Conservation (phyloP, 805 yeast species). For the Priceomyces melissophilus region DNA sequence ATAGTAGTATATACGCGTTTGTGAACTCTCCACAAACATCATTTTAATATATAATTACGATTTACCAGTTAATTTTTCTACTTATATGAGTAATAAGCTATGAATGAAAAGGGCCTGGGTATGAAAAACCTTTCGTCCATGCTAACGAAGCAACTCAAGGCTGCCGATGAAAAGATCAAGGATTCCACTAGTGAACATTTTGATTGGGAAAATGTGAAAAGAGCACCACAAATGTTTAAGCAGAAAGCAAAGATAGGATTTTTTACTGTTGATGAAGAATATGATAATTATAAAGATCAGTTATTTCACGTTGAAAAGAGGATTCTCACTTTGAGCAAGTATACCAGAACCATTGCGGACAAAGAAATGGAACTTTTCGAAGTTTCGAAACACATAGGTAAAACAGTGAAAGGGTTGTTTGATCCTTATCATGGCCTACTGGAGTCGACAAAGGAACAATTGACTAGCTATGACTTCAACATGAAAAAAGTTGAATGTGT, state of each 20-base stretch:
- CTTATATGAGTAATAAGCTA: not conserved
- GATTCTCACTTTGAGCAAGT: constrained; percentile 14
- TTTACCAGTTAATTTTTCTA: not conserved
- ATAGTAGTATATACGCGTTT: not conserved
- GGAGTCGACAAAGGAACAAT: constrained; percentile 6
- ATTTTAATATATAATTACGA: not conserved
- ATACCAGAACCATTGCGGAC: constrained; percentile 9
- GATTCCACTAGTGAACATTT: constrained; percentile 10
- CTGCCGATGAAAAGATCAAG: constrained; percentile 9
- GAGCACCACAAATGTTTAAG: constrained; percentile 31
- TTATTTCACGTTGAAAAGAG: constrained; percentile 13
- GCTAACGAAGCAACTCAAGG: constrained; percentile 7
- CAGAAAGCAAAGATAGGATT: constrained; percentile 22
- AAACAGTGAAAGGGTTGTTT: constrained; percentile 16
- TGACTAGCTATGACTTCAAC: constrained; percentile 4
- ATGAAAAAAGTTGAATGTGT: constrained; percentile 1
- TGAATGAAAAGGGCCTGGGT: not conserved
- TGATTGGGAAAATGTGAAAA: constrained; percentile 24
- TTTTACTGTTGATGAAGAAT: constrained; percentile 37
- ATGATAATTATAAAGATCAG: constrained; percentile 24
- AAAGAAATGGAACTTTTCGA: constrained; percentile 7
- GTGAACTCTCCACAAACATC: constrained; percentile 1
- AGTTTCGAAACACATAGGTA: constrained; percentile 11
- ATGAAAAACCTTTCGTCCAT: constrained; percentile 5
- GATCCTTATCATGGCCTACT: constrained; percentile 19